These are phyloP conservation scores for Aschersonia sp. DNA, from an alignment of 2,329 filamentous ascomycete species.

Conservation along the genomic window DNA sequence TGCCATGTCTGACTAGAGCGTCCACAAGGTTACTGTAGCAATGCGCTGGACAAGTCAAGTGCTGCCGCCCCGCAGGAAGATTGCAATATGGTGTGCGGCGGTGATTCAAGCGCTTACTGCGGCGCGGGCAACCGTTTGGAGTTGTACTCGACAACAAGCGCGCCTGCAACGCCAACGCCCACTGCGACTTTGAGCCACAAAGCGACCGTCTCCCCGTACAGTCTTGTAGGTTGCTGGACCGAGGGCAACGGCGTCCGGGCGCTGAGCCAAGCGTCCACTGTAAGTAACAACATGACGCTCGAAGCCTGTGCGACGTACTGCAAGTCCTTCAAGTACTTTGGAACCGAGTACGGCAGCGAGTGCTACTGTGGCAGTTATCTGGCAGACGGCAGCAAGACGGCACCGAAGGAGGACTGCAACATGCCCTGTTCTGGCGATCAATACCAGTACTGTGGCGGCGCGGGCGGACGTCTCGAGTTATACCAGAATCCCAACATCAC, in stretches of 20 bases:
- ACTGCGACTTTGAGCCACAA: conserved; percentile 10
- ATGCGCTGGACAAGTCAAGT: conserved; percentile 18
- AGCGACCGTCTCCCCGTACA: conserved; percentile 12
- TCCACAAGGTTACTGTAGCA: conserved; percentile 31
- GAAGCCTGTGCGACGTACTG: conserved; percentile 19
- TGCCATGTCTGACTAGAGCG: background rate
- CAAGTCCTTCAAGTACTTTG: conserved; percentile 23
- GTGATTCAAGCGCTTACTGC: conserved; percentile 25
- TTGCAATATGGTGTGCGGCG: conserved; percentile 25
- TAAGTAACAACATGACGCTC: conserved; percentile 17
- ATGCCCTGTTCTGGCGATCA: conserved; percentile 19
- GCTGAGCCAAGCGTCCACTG: conserved; percentile 13
- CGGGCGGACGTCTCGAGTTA: conserved; percentile 16
- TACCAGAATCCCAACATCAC: conserved; percentile 15
- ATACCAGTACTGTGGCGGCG: conserved; percentile 18
- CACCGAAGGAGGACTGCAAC: conserved; percentile 17
- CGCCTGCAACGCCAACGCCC: conserved; percentile 14
- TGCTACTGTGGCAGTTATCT: conserved; percentile 24
- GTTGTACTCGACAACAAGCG: conserved; percentile 25
- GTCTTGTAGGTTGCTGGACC: conserved; percentile 25
- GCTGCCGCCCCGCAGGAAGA: conserved; percentile 14
- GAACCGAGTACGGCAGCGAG: conserved; percentile 23
- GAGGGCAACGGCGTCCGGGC: conserved; percentile 21
- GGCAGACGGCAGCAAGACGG: conserved; percentile 10
- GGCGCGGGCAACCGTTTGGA: conserved; percentile 27